Base-by-base conservation (phyloP, 495 filamentous ascomycete species). In the Ramalina peruviana region DNA sequence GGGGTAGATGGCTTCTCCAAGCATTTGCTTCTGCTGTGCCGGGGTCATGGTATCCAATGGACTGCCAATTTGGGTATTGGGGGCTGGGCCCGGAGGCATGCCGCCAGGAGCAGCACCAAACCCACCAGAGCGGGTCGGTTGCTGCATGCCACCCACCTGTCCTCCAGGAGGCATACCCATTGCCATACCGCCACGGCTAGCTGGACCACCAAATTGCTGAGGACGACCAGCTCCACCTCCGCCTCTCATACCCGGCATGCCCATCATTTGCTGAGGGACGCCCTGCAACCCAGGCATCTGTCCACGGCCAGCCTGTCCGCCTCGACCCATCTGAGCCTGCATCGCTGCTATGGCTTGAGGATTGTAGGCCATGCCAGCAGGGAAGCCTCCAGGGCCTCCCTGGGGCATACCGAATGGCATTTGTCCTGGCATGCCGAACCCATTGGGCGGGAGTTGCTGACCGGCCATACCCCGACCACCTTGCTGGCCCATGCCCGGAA, bases 1-100 rank as follows among this genome's bases (percentile, higher is more conserved):
- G 55, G 92, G 92, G 75, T 96, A 99, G 46, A 99, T 79, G 48
- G 85, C 83, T 72, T 99, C 92, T 58, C 92, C 92, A 48, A 99
- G 79, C 69, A 95, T 82, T 73, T 99, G 92, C 81, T 99, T 99
- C 73, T 96, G 93, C 63, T 88, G 82, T 33, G 69, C 62, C 13
- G 79, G 68, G 47, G 81, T 80, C 56, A 67, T 72, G 44, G 74
- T 58, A 53, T 60, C 62, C 45, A 86, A 70, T 52, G 69, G 62
- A 42, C 69, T 63, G 42, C 74, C 45, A 50, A 65, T 69, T 63
- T 54, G 51, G 54, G 66, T 52, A 57, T 63, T 43, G 48, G 57
- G 47, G 60, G 62, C 67, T 51, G 64, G 65, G 51, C 56, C 59
- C 21, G 56, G 54, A 26, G 38, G 51, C 58, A 59, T 63, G 57